Conservation (phyloP, 1,284 basidiomycete species). For the Thelephora terrestris region DNA sequence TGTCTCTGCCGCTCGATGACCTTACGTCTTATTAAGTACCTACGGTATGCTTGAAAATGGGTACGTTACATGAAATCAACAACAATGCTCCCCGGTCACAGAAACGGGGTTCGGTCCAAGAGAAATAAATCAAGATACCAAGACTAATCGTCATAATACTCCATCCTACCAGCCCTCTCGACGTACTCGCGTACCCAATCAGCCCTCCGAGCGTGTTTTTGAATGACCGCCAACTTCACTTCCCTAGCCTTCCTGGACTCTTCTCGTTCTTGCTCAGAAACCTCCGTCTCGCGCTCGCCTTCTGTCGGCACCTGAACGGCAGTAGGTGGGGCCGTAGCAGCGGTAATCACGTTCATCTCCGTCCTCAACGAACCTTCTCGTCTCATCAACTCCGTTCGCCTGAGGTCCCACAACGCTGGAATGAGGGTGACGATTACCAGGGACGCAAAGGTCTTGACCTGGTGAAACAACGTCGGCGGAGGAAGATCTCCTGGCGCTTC, state of each 20-base stretch:
- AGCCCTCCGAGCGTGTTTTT: conserved; percentile 28
- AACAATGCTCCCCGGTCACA: too few relatives aligned
- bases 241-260: conserved; percentile 37
- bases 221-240: not conserved
- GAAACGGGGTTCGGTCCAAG: too few relatives aligned
- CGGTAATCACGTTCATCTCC: conserved; percentile 46
- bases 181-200: conserved; percentile 59
- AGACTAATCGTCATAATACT: conserved; percentile 57
- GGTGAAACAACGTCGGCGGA: conserved; percentile 38
- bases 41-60: too few relatives aligned
- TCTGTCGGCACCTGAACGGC: conserved; percentile 23
- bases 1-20: too few relatives aligned
- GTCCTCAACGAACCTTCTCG: conserved; percentile 61
- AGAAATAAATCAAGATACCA: not conserved
- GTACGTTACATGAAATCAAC: too few relatives aligned
- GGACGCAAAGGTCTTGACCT: conserved; percentile 41
- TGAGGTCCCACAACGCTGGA: conserved; percentile 67
- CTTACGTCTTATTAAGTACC: too few relatives aligned
- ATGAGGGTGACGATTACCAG: conserved; percentile 56
- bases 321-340: conserved; percentile 17
- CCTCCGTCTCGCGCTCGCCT: conserved; percentile 20
- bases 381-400: conserved; percentile 45
- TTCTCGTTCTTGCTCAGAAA: conserved; percentile 26
- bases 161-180: conserved; percentile 49
- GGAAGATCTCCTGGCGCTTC: conserved; percentile 19